Base-by-base conservation (phyloP, 768 basidiomycete genomes). In the Suillus americanus region DNA sequence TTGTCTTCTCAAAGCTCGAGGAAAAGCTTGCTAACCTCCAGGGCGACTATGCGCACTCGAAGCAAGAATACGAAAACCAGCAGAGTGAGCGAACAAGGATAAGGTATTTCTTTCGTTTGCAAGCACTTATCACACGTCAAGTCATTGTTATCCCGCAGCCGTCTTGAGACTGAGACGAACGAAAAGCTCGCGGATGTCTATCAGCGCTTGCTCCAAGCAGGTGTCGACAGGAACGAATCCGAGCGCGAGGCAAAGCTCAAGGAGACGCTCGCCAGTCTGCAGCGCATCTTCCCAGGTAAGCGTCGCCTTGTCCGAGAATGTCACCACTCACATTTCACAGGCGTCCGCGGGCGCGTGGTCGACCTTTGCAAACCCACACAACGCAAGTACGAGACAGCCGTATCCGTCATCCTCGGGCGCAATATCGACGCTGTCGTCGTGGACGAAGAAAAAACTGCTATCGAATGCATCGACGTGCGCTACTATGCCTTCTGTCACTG, bases 361-460 rank as follows among this genome's bases (percentile, higher is more conserved):
- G 97, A 99, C 74, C 82, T 99, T 8, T 99, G 97, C 80, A 95
- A 97, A 73, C 97, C 97, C 6, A 93, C 92, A 2, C 89, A 90
- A 61, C 85, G 91, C 62, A 97, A 97, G 76, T 99, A 97, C 72
- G 92, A 97, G 73, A 86, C 86, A 0, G 94, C 97, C 0, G 92
- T 99, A 14, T 89, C 92, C 1, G 94, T 95, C 38, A 88, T 98
- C 28, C 84, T 99, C 2, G 97, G 97, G 0, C 85, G 97, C 61
- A 95, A 99, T 73, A 91, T 95, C 63, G 97, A 99, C 71, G 92
- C 95, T 1, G 86, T 99, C 62, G 94, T 99, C 9, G 96, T 99
- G 1, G 97, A 99, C 71, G 91, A 94, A 72, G 96, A 99, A 80
- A 95, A 93, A 78, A 96, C 93, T 1, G 97, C 94, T 2, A 97